Conservation (phyloP, 2,329 filamentous ascomycete species). For the Annulohypoxylon truncatum region DNA sequence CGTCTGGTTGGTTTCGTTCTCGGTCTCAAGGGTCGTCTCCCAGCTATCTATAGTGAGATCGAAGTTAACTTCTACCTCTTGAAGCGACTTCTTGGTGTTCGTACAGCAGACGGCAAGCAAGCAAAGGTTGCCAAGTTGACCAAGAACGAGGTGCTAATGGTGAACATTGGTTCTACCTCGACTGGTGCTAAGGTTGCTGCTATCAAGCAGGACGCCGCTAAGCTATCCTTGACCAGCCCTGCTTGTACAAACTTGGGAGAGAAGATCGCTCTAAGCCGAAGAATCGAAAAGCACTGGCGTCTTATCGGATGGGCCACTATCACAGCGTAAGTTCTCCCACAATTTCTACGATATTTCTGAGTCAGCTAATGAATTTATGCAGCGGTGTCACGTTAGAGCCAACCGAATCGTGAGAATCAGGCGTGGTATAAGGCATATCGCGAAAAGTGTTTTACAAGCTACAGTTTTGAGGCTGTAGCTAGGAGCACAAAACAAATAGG, state of each 20-base stretch:
- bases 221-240: constrained; percentile 90
- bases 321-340: constrained; percentile 36
- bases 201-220: constrained; percentile 97
- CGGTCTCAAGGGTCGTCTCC: constrained; percentile 90
- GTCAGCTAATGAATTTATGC: constrained; percentile 43
- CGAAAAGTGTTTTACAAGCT: constrained; percentile 10
- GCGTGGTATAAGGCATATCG: neutral
- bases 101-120: constrained; percentile 98
- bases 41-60: constrained; percentile 97
- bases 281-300: constrained; percentile 48
- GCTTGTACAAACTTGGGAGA: constrained; percentile 92
- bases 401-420: constrained; percentile 50
- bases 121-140: constrained; percentile 98
- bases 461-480: neutral
- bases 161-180: constrained; percentile 98
- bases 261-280: constrained; percentile 40
- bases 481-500: constrained; percentile 3
- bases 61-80: constrained; percentile 99
- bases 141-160: constrained; percentile 99
- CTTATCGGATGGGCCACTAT: constrained; percentile 50
- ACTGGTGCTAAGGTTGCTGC: constrained; percentile 97
- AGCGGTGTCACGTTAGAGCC: constrained; percentile 67
- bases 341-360: neutral
- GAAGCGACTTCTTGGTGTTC: constrained; percentile 92
- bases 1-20: constrained; percentile 98